Percentiles rank a stretch among this genome's conserved stretches.
Evolutionary conservation across 306 rosid species (phyloP).

Genomic region (Castanea mollissima): DNA sequence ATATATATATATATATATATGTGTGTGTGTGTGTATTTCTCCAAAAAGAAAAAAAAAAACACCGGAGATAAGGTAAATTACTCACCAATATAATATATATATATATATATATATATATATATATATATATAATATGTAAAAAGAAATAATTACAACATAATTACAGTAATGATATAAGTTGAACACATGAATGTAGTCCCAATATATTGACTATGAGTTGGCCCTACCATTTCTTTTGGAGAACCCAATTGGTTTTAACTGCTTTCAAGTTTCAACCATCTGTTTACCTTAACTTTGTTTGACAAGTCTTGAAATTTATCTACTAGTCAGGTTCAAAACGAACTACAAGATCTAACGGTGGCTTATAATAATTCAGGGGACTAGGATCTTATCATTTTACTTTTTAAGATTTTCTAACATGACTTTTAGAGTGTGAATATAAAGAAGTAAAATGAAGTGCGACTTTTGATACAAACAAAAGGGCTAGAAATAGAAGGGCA

Average conservation of each 20-base stretch:
- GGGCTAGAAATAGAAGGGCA: background rate
- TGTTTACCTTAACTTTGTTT: background rate
- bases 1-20: too few species aligned
- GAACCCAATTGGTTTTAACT: background rate
- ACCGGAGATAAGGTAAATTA: background rate
- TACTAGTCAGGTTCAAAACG: background rate
- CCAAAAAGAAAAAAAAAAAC: too few species aligned
- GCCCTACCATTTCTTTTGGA: background rate
- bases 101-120: conserved; percentile 8
- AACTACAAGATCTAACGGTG: background rate
- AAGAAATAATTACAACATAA: background rate
- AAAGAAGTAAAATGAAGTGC: conserved; percentile 16
- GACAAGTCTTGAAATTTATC: background rate
- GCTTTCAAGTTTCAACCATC: background rate
- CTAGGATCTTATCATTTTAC: background rate
- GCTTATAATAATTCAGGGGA: background rate
- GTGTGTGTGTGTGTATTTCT: too few species aligned
- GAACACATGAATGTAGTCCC: too few species aligned
- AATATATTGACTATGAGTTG: background rate
- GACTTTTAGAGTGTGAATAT: conserved; percentile 13
- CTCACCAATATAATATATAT: background rate
- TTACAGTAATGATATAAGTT: too few species aligned
- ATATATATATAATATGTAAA: conserved; percentile 9
- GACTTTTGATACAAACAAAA: conserved; percentile 35
- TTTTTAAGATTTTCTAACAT: background rate